A percentile compares a stretch with the other conserved stretches of the same genome.
Evolutionary conservation across 305 asterid species (phyloP).

Genomic region (Solanum hybrid): DNA sequence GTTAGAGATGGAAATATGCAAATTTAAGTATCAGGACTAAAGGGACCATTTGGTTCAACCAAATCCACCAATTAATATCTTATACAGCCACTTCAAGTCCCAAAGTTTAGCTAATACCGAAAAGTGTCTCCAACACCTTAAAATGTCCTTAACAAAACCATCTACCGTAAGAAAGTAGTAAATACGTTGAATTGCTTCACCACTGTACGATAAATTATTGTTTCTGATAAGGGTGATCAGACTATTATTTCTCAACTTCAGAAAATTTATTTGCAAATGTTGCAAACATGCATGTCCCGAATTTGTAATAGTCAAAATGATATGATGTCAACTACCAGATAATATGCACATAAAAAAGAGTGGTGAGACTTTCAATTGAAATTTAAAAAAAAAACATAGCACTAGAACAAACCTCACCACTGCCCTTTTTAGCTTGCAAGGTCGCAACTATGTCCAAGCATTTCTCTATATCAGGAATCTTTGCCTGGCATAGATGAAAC

Average conservation of each 20-base stretch:
- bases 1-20: neutral
- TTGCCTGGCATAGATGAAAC: slow-evolving; percentile 44
- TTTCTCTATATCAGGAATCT: slow-evolving; percentile 90
- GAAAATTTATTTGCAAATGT: neutral
- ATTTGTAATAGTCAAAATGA: neutral
- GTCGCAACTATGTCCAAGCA: slow-evolving; percentile 82
- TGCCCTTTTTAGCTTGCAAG: slow-evolving; percentile 72
- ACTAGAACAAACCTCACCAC: slow-evolving; percentile 77
- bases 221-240: neutral
- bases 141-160: neutral
- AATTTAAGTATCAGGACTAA: neutral
- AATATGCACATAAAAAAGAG: neutral
- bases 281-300: neutral
- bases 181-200: neutral
- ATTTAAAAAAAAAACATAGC: neutral
- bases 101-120: neutral
- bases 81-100: neutral
- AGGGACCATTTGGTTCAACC: neutral
- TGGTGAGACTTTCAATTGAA: neutral
- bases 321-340: neutral
- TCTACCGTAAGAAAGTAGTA: neutral
- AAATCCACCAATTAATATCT: neutral
- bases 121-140: neutral
- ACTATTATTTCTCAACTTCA: neutral
- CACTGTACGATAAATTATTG: neutral